A percentile compares a stretch with the other conserved stretches of the same genome.
These are phyloP conservation scores for Calonectria naviculata DNA, from an alignment of 2,329 filamentous ascomycete species.

Conservation along the genomic window DNA sequence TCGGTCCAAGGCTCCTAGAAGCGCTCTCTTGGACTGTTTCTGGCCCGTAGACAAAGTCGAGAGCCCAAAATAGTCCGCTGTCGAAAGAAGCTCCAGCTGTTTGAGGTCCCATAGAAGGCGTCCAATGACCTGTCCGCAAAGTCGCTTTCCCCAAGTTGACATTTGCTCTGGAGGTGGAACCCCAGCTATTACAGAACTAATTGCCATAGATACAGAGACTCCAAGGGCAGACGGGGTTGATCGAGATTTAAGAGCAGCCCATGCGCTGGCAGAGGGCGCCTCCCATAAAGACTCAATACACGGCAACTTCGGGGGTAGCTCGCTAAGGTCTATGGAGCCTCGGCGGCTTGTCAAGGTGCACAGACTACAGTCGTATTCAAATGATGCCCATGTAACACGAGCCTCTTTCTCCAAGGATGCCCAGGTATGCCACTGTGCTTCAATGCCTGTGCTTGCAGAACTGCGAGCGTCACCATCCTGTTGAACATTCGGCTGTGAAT, in stretches of 20 bases:
- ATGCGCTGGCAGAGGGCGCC: slow-evolving; percentile 40
- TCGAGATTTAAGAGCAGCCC: slow-evolving; percentile 37
- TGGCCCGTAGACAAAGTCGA: slow-evolving; percentile 37
- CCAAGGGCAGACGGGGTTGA: slow-evolving; percentile 5
- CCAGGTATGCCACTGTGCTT: slow-evolving; percentile 40
- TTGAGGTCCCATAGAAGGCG: slow-evolving; percentile 45
- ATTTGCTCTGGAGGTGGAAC: slow-evolving; percentile 20
- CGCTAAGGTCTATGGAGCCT: slow-evolving; percentile 41
- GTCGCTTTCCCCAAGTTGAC: slow-evolving; percentile 42
- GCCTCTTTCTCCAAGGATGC: slow-evolving; percentile 35
- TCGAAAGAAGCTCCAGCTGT: slow-evolving; percentile 41
- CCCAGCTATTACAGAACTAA: slow-evolving; percentile 12
- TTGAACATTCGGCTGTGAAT: slow-evolving; percentile 21
- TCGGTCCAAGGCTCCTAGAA: slow-evolving; percentile 32
- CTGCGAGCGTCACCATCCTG: slow-evolving; percentile 9
- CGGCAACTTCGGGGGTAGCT: slow-evolving; percentile 42
- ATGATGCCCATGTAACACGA: slow-evolving; percentile 43
- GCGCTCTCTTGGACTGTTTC: slow-evolving; percentile 33
- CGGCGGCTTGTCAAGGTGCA: slow-evolving; percentile 43
- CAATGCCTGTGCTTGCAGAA: not conserved
- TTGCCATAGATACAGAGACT: slow-evolving; percentile 12
- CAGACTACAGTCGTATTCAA: slow-evolving; percentile 47
- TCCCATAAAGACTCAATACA: slow-evolving; percentile 44
- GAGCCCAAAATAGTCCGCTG: slow-evolving; percentile 39
- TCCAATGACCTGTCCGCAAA: slow-evolving; percentile 44